Conservation (phyloP, 2,329 filamentous ascomycete species). For the Ophiostoma piceae region DNA sequence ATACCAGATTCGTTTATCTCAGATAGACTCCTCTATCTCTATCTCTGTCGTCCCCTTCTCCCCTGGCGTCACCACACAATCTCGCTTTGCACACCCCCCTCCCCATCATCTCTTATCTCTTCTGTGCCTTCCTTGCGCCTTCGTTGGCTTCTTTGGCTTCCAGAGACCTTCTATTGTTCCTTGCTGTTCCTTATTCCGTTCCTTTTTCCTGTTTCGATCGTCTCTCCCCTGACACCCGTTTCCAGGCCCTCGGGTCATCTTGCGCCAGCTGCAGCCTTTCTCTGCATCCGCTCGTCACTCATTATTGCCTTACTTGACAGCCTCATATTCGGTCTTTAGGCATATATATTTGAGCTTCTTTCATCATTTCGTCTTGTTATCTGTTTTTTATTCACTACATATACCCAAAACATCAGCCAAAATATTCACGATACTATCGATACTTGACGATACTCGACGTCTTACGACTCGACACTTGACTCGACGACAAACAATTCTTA, state of each 20-base stretch:
- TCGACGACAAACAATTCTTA: neutral
- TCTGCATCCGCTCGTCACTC: constrained; percentile 1
- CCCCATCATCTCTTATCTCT: constrained; percentile 19
- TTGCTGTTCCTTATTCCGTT: neutral
- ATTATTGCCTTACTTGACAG: neutral
- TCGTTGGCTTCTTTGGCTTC: neutral
- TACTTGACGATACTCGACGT: neutral
- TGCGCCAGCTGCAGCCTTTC: constrained; percentile 2
- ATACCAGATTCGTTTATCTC: neutral
- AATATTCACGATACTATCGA: neutral
- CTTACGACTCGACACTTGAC: neutral
- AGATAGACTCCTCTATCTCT: neutral
- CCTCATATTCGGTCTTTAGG: neutral
- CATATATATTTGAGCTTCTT: neutral
- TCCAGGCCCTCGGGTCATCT: constrained; percentile 23
- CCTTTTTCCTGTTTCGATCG: constrained; percentile 12
- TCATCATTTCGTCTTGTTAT: neutral
- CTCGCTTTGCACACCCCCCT: constrained; percentile 16
- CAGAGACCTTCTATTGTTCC: constrained; percentile 17
- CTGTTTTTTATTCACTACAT: neutral
- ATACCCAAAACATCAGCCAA: neutral
- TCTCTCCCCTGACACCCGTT: constrained; percentile 20
- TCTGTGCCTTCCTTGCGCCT: constrained; percentile 11
- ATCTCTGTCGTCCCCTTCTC: neutral
- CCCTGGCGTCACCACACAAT: constrained; percentile 1